phyloP scores from a whole-genome alignment of 2,329 filamentous ascomycete genomes.

The Claviceps sp. region DNA sequence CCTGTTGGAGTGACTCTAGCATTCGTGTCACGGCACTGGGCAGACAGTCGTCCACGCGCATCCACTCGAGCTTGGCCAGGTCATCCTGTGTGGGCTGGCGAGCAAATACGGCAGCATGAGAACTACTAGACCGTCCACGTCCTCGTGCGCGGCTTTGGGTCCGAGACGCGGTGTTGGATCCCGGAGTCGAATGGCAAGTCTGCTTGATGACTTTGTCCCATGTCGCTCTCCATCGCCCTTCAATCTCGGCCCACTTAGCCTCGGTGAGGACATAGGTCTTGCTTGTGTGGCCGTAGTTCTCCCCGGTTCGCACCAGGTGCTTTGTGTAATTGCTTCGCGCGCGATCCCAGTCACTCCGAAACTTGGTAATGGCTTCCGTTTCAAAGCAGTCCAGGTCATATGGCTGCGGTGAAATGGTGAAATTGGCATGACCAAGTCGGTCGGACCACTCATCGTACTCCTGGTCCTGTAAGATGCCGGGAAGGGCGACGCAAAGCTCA shows the following conservation, averaged over 20 bases:
- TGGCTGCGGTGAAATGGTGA: constrained; percentile 71
- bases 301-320: constrained; percentile 73
- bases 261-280: constrained; percentile 78
- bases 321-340: constrained; percentile 80
- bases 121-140: constrained; percentile 25
- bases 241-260: constrained; percentile 76
- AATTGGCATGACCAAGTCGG: constrained; percentile 83
- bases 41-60: constrained; percentile 38
- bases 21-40: constrained; percentile 56
- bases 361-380: constrained; percentile 40
- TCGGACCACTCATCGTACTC: constrained; percentile 72
- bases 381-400: constrained; percentile 56
- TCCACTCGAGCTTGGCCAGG: constrained; percentile 29
- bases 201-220: constrained; percentile 52
- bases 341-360: constrained; percentile 69
- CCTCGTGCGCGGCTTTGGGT: constrained; percentile 27
- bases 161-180: constrained; percentile 17
- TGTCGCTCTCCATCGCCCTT: constrained; percentile 57
- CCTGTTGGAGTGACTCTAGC: constrained; percentile 52
- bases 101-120: constrained; percentile 25
- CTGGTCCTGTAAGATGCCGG: constrained; percentile 53
- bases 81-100: constrained; percentile 22
- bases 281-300: constrained; percentile 82
- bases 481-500: constrained; percentile 40
- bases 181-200: constrained; percentile 21